These are phyloP conservation scores for Scheffersomyces coipomensis DNA, from an alignment of 805 yeast genomes.

Conservation along the genomic window DNA sequence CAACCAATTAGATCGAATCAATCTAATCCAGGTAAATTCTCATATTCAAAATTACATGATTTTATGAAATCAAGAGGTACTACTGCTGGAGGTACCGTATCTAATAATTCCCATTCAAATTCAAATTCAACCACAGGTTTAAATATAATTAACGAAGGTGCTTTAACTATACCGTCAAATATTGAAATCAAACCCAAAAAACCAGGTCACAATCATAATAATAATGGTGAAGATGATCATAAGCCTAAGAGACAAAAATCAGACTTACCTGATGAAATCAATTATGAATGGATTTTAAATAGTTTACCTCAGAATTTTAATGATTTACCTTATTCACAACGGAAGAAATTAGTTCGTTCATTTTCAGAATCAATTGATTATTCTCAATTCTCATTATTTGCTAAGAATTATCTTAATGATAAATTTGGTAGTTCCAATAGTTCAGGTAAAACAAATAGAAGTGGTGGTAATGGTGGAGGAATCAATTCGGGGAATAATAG, in stretches of 20 bases:
- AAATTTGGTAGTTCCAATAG: slow-evolving; percentile 13
- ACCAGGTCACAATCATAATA: slow-evolving; percentile 6
- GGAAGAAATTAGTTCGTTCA: slow-evolving; percentile 45
- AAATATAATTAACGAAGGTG: no score
- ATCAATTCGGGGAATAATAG: slow-evolving; percentile 21
- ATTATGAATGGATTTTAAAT: slow-evolving; percentile 40
- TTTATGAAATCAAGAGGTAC: slow-evolving; percentile 19
- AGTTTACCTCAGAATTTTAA: slow-evolving; percentile 53
- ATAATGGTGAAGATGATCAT: slow-evolving; percentile 7
- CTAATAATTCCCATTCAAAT: no score
- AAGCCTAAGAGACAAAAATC: slow-evolving; percentile 24
- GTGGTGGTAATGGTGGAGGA: slow-evolving; percentile 11
- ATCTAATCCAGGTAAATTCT: slow-evolving; percentile 8
- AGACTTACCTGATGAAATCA: slow-evolving; percentile 16
- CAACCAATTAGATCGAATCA: slow-evolving; percentile 29
- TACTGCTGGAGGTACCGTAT: no score
- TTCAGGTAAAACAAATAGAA: slow-evolving; percentile 18
- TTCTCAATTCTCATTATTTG: slow-evolving; percentile 41
- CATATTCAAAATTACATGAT: slow-evolving; percentile 21
- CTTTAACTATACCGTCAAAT: no score
- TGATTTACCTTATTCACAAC: slow-evolving; percentile 58
- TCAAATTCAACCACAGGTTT: no score
- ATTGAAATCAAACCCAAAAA: no score
- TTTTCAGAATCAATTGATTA: slow-evolving; percentile 40
- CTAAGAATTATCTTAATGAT: slow-evolving; percentile 32